Conservation (phyloP, 305 asterid genomes). For the Solanum hybrid region DNA sequence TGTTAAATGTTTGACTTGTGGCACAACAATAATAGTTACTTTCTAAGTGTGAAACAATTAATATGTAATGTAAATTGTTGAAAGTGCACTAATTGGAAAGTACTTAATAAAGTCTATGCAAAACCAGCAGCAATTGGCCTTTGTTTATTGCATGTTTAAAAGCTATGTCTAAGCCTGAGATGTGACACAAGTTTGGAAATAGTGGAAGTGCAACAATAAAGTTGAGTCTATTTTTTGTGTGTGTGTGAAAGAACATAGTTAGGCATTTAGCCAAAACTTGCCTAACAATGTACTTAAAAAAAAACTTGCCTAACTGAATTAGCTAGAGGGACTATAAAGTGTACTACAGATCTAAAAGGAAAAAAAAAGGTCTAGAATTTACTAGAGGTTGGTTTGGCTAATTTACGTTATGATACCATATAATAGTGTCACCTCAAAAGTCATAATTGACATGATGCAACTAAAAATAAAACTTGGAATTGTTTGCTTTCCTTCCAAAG, state of each 20-base stretch:
- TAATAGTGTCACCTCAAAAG: neutral
- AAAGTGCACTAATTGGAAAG: neutral
- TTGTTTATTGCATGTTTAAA: neutral
- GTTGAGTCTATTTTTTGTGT: neutral
- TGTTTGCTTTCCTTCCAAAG: neutral
- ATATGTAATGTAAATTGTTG: neutral
- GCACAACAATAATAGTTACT: neutral
- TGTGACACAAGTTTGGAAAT: neutral
- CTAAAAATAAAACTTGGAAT: neutral
- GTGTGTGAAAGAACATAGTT: neutral
- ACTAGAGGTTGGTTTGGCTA: neutral
- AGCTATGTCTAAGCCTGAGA: neutral
- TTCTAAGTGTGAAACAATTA: neutral
- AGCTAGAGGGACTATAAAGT: neutral
- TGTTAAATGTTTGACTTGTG: neutral
- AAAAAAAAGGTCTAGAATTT: neutral
- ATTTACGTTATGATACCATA: neutral
- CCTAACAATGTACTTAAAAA: neutral
- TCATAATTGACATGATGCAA: neutral
- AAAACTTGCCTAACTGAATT: neutral
- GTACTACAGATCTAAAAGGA: neutral
- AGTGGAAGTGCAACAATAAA: neutral
- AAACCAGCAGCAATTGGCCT: neutral
- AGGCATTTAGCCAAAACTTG: neutral
- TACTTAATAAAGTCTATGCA: neutral